Conservation (phyloP, 2,329 filamentous ascomycete genomes). For the Clonostachys rhizophaga region DNA sequence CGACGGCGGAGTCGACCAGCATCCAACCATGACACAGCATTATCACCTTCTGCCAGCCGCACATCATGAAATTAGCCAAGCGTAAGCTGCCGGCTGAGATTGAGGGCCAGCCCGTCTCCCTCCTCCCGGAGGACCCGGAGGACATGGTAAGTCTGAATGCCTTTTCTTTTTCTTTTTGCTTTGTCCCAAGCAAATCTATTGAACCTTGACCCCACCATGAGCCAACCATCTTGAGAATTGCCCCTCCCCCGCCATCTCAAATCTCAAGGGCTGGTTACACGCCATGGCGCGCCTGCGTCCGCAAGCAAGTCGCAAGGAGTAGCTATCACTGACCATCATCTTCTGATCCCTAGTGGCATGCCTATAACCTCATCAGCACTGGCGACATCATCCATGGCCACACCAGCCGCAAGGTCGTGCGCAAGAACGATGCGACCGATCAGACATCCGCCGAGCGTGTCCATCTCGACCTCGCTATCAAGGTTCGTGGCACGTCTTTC, state of each 20-base stretch:
- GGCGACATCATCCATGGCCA: constrained; percentile 50
- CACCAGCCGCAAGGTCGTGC: constrained; percentile 49
- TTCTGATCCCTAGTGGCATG: constrained; percentile 42
- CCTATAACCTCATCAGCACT: constrained; percentile 53
- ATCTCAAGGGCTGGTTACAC: neutral
- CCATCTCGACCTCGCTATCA: constrained; percentile 53
- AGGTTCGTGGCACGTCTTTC: constrained; percentile 53
- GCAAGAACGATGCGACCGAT: constrained; percentile 8
- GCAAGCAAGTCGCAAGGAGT: neutral
- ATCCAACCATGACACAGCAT: no score
- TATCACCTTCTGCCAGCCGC: neutral
- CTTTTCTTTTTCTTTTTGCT: neutral
- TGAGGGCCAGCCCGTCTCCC: constrained; percentile 32
- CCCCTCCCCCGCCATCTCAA: neutral
- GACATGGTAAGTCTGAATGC: constrained; percentile 32
- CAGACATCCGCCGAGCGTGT: constrained; percentile 33
- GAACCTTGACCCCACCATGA: neutral
- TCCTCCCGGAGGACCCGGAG: constrained; percentile 38
- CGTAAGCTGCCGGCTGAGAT: constrained; percentile 28
- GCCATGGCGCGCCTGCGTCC: neutral
- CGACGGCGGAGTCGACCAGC: no score
- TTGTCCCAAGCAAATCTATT: neutral
- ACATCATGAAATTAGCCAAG: constrained; percentile 31
- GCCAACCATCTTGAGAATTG: constrained; percentile 1
- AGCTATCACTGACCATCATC: neutral